Evolutionary conservation across 495 filamentous ascomycete genomes (phyloP).

Genomic region (Tetracladium setigerum): DNA sequence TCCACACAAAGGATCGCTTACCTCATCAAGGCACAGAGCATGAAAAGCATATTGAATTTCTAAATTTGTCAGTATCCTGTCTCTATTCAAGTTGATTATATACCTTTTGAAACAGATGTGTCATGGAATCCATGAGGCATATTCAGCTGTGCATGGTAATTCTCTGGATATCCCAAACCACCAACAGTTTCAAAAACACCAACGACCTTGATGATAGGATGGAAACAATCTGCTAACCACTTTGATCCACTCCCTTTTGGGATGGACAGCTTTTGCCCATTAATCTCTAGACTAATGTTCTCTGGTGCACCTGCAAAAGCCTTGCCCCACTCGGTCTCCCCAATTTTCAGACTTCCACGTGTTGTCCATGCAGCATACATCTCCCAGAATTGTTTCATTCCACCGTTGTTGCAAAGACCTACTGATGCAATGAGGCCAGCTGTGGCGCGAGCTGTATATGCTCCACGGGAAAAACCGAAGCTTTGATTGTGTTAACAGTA

Average conservation of each 20-base stretch:
- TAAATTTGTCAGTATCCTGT: constrained; percentile 8
- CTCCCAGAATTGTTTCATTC: constrained; percentile 52
- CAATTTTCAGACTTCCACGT: background rate
- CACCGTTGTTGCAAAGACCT: constrained; percentile 53
- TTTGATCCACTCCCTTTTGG: background rate
- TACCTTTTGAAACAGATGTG: constrained; percentile 8
- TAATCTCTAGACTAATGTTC: constrained; percentile 6
- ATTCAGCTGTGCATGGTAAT: constrained; percentile 25
- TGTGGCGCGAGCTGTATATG: constrained; percentile 59
- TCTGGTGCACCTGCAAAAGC: constrained; percentile 6
- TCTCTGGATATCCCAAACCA: constrained; percentile 22
- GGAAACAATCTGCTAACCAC: no score
- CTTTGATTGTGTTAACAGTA: no score
- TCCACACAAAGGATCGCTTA: constrained; percentile 54
- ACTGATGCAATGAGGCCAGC: constrained; percentile 52
- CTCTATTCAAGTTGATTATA: background rate
- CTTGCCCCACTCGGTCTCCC: constrained; percentile 15
- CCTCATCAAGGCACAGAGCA: constrained; percentile 62
- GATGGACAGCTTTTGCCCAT: background rate
- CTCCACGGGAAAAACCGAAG: constrained; percentile 63
- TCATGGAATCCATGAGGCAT: constrained; percentile 9
- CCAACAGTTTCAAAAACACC: constrained; percentile 55
- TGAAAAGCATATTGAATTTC: constrained; percentile 59
- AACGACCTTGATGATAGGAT: constrained; percentile 27
- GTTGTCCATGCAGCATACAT: constrained; percentile 29